Base-by-base conservation (phyloP, 2,329 filamentous ascomycete genomes). In the Botrytis fragariae region DNA sequence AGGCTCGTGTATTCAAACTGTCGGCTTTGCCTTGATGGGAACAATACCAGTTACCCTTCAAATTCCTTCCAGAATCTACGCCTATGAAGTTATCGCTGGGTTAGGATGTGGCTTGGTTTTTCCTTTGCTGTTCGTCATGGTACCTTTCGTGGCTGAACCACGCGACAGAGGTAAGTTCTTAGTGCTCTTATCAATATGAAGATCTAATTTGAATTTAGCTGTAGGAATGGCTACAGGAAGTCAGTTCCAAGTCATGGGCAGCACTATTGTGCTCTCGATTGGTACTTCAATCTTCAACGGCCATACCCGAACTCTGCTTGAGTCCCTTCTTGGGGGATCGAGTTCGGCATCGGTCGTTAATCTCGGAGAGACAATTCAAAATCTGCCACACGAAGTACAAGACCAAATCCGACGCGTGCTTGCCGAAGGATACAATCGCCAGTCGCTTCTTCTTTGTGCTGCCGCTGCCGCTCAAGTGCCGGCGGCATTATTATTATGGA, bases 131-230 rank as follows among this genome's bases (percentile, higher is more conserved):
- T 48, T 35, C 16, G 2, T 62, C 8, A 61, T 51, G 22, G n/a
- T 35, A 6, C 68, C 14, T 32, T 61, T 61, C 39, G 22, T 22
- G 3, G 54, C 29, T 16, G 39, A 71, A 25, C 5, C 25, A 5
- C 22, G 54, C 9, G 67, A 69, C 20, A 8, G 22, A 69, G 35
- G 67, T 60, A 44, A 22, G 45, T 69, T 16, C 3, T 16, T 63
- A 14, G 37, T 63, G 10, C 44, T 32, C 20, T 25, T 44, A 63
- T 63, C 42, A 20, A n/a, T n/a, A 51, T 25, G 42, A 37, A 32
- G 39, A 37, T 12, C 60, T 63, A 63, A 68, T 68, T 10, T 35
- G 45, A 51, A 59, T 70, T 57, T 35, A 63, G 39, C 57, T 44
- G 67, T 45, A 20, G 57, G 48, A 18, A 62, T 62, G 57, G 68